Base-by-base conservation (phyloP, 441 rosid species). In the Omphalea diandra region DNA sequence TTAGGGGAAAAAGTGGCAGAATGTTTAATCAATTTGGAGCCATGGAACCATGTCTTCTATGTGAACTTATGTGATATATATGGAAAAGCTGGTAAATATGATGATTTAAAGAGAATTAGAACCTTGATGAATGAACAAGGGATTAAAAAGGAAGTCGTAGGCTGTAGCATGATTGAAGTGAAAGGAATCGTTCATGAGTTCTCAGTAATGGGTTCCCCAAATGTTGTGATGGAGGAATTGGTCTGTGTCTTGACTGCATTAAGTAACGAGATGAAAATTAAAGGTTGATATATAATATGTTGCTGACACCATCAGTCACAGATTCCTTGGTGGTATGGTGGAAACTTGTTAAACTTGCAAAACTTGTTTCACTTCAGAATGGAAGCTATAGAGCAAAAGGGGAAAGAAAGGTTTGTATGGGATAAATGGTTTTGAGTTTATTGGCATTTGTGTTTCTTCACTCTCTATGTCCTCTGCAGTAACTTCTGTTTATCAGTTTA, bases 131-230 rank as follows among this genome's bases (percentile, higher is more conserved):
- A 76, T 60, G 82, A 74, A 68, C 68, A 75, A 54, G 83, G 84
- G 49, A 70, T 84, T 29, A 77, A 60, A 57, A 86, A 88, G 72
- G 83, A 82, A 77, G 72, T 73, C 27, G 81, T 83, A 9, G 90
- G 90, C 44, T 82, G 85, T 70, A 88, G 93, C 79, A 59, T 76
- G 82, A 78, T 88, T 31, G 90, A 83, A 70, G 73, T 88, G 50
- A 83, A 79, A 67, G 87, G 86, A 47, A 18, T 76, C 20, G 85
- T 86, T 80, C 76, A 71, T 35, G 88, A 84, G 60, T 88, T 84
- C 76, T 82, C 85, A 0, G 79, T 79, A 50, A 63, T 36, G 53
- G 87, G 83, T 35, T 81, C 83, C 0, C 36, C 81, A 55, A 75
- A 56, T 33, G 64, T 77, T 62, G 63, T 26, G 68, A 75, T 62